A percentile compares a stretch with the other conserved stretches of the same genome.
Conservation (phyloP, 2,329 filamentous ascomycete species). For the Xylaria arbuscula region DNA sequence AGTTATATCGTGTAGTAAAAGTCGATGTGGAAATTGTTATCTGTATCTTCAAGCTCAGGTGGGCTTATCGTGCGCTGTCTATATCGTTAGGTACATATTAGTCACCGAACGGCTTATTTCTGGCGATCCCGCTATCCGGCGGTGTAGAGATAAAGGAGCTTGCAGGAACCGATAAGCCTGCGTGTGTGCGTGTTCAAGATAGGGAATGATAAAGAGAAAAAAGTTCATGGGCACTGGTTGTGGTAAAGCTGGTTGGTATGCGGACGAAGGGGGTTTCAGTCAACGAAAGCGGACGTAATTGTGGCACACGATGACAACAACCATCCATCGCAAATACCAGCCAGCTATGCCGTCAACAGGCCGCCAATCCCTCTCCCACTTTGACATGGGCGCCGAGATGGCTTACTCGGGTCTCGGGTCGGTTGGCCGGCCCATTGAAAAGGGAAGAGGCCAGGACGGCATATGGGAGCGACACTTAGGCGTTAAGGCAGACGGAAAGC, state of each 20-base stretch:
- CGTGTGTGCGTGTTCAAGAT: slow-evolving; percentile 11
- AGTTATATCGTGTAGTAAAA: slow-evolving; percentile 1
- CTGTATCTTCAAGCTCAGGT: slow-evolving; percentile 23
- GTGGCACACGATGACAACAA: slow-evolving; percentile 25
- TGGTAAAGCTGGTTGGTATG: slow-evolving; percentile 23
- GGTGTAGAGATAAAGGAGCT: slow-evolving; percentile 39
- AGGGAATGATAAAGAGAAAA: slow-evolving; percentile 19
- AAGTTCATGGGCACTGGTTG: slow-evolving; percentile 6
- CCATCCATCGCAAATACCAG: slow-evolving; percentile 13
- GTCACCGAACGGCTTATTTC: slow-evolving; percentile 17
- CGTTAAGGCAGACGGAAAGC: not conserved
- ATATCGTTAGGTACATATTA: slow-evolving; percentile 30
- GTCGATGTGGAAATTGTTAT: slow-evolving; percentile 22
- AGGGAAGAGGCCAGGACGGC: not conserved
- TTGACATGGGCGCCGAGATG: not conserved
- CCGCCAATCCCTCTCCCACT: not conserved
- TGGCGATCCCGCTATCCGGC: slow-evolving; percentile 27
- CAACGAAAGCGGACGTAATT: slow-evolving; percentile 37
- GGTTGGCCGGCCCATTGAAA: not conserved
- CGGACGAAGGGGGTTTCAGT: slow-evolving; percentile 13
- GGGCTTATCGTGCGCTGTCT: slow-evolving; percentile 33
- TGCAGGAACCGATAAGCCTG: slow-evolving; percentile 33
- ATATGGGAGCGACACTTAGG: not conserved
- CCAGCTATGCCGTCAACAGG: not conserved
- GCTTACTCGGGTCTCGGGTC: not conserved